Base-by-base conservation (phyloP, 495 filamentous ascomycete genomes). In the Parmelia sp. region DNA sequence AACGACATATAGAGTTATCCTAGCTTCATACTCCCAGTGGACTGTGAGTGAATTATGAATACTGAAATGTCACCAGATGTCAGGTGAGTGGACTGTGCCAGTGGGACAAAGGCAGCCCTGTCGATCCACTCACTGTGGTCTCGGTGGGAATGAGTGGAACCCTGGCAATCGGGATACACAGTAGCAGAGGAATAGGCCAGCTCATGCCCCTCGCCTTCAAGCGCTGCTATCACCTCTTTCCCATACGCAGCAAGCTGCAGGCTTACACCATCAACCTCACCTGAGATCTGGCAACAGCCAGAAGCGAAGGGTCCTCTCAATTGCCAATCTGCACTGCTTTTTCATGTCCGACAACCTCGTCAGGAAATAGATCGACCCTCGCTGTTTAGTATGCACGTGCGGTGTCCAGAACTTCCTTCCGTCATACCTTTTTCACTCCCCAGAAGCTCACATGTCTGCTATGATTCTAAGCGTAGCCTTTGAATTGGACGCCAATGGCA, bases 1-100 rank as follows among this genome's bases (percentile, higher is more conserved):
- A 57, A 4, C 49, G 12, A 51, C 4, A 7, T 17, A 31, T 63
- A 63, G 39, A 29, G 37, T 63, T 63, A 44, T 63, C 49, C 23
- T 51, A 27, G 47, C 23, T 7, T 40, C 35, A 10, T 62, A 53
- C n/a, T 10, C 12, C 47, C 17, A 25, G 29, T 40, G n/a, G n/a
- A n/a, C n/a, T n/a, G n/a, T n/a, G n/a, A n/a, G n/a, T n/a, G n/a
- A n/a, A n/a, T n/a, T n/a, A n/a, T n/a, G n/a, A n/a, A n/a, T n/a
- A n/a, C n/a, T n/a, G n/a, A n/a, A n/a, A n/a, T n/a, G n/a, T n/a
- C n/a, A n/a, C n/a, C n/a, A n/a, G n/a, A n/a, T n/a, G n/a, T n/a
- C n/a, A n/a, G n/a, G n/a, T n/a, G n/a, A n/a, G n/a, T n/a, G n/a
- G n/a, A n/a, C n/a, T n/a, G n/a, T n/a, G 17, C 23, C 17, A 56